Evolutionary conservation across 768 basidiomycete genomes (phyloP), one percentile per base, ranked within the genome.

Genomic region (Tylopilus subfusipes): DNA sequence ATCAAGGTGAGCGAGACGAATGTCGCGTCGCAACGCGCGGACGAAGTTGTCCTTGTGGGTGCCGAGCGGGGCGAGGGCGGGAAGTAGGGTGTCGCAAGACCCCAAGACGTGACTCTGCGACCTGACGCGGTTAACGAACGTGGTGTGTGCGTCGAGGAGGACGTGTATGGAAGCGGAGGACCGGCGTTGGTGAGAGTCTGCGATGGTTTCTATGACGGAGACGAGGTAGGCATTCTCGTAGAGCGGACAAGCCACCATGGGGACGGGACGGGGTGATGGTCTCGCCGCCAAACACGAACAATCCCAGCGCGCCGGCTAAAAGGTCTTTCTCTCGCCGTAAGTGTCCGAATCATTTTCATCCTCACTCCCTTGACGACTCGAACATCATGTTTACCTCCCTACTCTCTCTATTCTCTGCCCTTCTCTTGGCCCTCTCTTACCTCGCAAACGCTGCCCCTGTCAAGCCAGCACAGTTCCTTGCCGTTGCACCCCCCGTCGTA

Each of bases 121-220:
- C 36, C 67, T 72, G 51, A 86, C 68, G 25, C 80, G 76, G 27
- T 67, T 66, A 0, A 77, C 76, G 40, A 88, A 72, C 0, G 76
- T 72, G 57, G 69, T 73, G 61, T 88, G 88, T 12, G 86, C 83
- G 63, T 88, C 84, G 38, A 77, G 70, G 54, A 87, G 68, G 65
- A 84, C 83, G 59, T 83, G 81, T 25, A 72, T 53, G 1, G 78
- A 73, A n/a, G 80, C 67, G 30, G 66, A 57, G 8, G 70, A 67
- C 2, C 66, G 63, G 24, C 77, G 72, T n/a, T 70, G 64, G 24
- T 76, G 58, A 4, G 82, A 81, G 55, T 76, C 75, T 10, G 74
- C 50, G 36, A 86, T 73, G 12, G 78, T 79, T 42, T 74, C 68
- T 16, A 82, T 58, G 40, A 78, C 72, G 1, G 82, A 78, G 22